Base-by-base conservation (phyloP, 176 grass and related monocot genomes). In the Phyllostachys edulis region DNA sequence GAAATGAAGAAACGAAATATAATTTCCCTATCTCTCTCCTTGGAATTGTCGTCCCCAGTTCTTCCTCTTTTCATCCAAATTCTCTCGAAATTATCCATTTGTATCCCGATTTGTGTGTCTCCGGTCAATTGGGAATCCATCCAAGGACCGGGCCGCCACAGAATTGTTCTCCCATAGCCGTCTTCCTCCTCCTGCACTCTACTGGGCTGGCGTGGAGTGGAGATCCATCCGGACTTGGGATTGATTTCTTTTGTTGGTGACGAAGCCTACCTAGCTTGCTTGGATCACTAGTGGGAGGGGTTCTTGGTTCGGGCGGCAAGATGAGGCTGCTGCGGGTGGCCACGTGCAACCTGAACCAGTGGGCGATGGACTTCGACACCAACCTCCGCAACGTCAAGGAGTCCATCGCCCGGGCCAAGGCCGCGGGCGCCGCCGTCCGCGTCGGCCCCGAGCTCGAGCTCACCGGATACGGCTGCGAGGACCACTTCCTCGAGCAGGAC, bases 291-390 rank as follows among this genome's bases (percentile, higher is more conserved):
- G 21, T 10, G 20, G 21, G 26, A 20, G 29, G 24, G 36, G 38
- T 76, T 65, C 12, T 34, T 81, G 78, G 37, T 37, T 56, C 21
- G 45, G 46, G 45, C 24, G 77, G 57, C 46, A 88, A 86, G 69
- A 98, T 98, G 96, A 95, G 91, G 93, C 83, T 98, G 23, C 71
- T 98, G 57, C 85, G 94, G 67, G 85, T 95, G 61, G 91, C 96
- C 40, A 95, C 92, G 29, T 95, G 96, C 88, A 98, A 98, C 73
- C 86, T 98, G 62, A 98, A 98, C 76, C 96, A 98, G 85, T 98
- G 96, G 96, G 96, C 96, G 16, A 93, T 98, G 93, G 96, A 98
- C 89, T 95, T 98, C 67, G 93, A 98, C 76, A 95, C 85, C 82
- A 98, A 98, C 85, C 46, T 93, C 79, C 87, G 81, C 47, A 98